These are phyloP conservation scores for Clarireedia monteithiana DNA, from an alignment of 2,329 filamentous ascomycete genomes.

Conservation along the genomic window DNA sequence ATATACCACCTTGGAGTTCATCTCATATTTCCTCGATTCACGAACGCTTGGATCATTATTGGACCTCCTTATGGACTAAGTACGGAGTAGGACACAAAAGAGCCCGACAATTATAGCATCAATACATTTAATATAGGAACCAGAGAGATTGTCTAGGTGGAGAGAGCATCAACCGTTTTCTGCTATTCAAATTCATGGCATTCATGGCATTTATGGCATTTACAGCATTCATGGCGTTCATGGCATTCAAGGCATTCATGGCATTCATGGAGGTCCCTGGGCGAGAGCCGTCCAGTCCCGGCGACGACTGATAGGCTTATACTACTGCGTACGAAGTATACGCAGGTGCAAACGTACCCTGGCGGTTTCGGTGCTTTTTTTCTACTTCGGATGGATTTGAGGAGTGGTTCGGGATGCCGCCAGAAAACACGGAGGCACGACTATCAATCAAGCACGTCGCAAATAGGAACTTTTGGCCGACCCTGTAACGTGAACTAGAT, in stretches of 20 bases:
- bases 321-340: too few relatives aligned
- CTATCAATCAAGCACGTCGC: too few relatives aligned
- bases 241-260: too few relatives aligned
- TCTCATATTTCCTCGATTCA: conserved; percentile 3
- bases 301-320: too few relatives aligned
- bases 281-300: too few relatives aligned
- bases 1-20: background rate
- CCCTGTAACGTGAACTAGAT: too few relatives aligned
- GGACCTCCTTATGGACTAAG: background rate
- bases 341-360: too few relatives aligned
- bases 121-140: background rate
- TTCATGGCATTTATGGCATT: too few relatives aligned
- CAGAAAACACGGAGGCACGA: too few relatives aligned
- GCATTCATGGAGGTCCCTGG: too few relatives aligned
- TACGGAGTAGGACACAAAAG: background rate
- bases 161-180: conserved; percentile 1
- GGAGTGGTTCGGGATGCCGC: background rate
- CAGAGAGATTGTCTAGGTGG: background rate
- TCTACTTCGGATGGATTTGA: background rate
- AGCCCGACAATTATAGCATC: conserved; percentile 2
- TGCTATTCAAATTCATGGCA: background rate
- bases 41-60: conserved; percentile 2
- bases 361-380: too few relatives aligned
- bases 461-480: background rate
- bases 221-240: too few relatives aligned